phyloP scores from a whole-genome alignment of 768 basidiomycete genomes.

The Cystofilobasidium capitatum region DNA sequence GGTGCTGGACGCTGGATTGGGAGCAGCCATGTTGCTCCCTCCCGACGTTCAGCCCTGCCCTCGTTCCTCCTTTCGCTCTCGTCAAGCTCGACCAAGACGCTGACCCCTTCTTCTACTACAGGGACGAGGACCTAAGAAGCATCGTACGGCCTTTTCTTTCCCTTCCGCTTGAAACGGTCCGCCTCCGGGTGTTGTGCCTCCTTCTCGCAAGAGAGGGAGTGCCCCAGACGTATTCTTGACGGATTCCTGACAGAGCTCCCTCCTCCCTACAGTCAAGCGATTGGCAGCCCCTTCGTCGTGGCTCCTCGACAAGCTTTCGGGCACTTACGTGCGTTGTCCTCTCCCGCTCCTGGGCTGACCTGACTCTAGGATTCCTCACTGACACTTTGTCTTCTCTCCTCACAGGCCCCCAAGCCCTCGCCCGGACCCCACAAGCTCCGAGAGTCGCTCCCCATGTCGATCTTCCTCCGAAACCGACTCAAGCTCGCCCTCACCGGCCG shows the following conservation, averaged over 20 bases:
- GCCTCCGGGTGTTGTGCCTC: neutral
- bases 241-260: neutral
- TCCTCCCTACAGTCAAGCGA: conserved; percentile 59
- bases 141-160: conserved; percentile 42
- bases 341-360: neutral
- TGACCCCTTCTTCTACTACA: conserved; percentile 35
- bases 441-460: conserved; percentile 90
- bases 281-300: conserved; percentile 94
- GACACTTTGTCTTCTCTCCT: conserved; percentile 6
- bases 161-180: conserved; percentile 5
- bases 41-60: neutral
- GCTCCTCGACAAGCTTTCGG: conserved; percentile 95
- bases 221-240: neutral
- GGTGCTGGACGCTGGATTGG: too few species aligned
- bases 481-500: conserved; percentile 97
- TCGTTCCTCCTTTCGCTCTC: neutral
- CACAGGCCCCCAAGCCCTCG: conserved; percentile 80
- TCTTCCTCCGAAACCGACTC: conserved; percentile 97
- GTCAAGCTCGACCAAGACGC: neutral
- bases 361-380: conserved; percentile 36
- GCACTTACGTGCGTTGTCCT: conserved; percentile 39
- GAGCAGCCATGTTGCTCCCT: too few species aligned
- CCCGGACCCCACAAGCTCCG: conserved; percentile 99
- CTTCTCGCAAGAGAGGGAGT: neutral
- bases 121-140: conserved; percentile 98